phyloP scores from a whole-genome alignment of 2,329 filamentous ascomycete genomes.

The Pseudogymnoascus sp. region DNA sequence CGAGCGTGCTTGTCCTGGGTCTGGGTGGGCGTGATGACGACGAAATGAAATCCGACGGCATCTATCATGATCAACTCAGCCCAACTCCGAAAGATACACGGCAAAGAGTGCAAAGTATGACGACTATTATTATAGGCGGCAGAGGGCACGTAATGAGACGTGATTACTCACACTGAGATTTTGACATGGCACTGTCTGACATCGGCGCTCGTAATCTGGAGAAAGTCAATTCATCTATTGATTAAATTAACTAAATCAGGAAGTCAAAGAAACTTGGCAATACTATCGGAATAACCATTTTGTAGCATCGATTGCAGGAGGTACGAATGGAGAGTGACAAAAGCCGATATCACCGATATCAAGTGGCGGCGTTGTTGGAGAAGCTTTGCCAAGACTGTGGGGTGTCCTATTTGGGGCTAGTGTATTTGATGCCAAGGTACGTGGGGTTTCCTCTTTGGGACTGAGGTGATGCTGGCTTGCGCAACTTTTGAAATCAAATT shows the following conservation, averaged over 20 bases:
- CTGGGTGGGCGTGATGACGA: neutral
- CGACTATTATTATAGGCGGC: neutral
- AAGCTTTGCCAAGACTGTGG: neutral
- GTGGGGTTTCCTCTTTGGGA: neutral
- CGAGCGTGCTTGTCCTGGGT: neutral
- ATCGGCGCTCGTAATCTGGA: neutral
- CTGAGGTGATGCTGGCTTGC: neutral
- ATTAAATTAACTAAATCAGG: neutral
- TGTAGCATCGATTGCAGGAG: neutral
- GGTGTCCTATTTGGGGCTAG: neutral
- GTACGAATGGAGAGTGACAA: neutral
- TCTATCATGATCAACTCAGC: neutral
- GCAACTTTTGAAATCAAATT: neutral
- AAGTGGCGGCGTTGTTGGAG: neutral
- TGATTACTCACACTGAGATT: neutral
- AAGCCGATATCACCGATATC: neutral
- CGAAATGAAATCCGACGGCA: neutral
- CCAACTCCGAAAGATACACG: neutral
- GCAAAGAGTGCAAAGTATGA: neutral
- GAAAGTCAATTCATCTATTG: neutral
- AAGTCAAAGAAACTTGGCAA: neutral
- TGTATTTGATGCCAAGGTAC: neutral
- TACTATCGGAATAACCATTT: neutral
- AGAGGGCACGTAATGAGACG: neutral
- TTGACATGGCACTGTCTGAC: neutral